Evolutionary conservation across 2,329 filamentous ascomycete genomes (phyloP), one percentile per base, ranked within the genome.

Genomic region (Nothophaeocryptopus gaeumannii): DNA sequence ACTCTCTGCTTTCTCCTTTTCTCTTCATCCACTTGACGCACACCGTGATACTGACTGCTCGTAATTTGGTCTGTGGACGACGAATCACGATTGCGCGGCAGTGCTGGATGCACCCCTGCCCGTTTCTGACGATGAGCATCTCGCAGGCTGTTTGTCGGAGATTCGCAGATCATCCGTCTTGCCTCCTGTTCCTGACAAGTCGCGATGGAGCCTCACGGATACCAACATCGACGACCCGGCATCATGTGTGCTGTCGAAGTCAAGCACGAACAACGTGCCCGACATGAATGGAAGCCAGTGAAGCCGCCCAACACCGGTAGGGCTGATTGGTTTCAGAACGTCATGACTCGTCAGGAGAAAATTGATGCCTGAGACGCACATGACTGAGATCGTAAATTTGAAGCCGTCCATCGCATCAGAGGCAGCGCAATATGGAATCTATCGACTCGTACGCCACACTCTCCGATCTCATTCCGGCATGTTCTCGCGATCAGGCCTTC

Each of bases 231-330:
- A 51, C 40, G 16, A 37, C 33, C 31, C 13, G 26, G 31, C 20
- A 10, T 12, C 10, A 34, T 35, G 33, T 29, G 36, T 37, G 36
- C 37, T 39, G 26, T 40, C 38, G 30, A 29, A 34, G 29, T 45
- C 35, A 46, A 39, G 40, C 45, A 39, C 16, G 45, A 16, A 40
- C 36, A 40, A 51, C 48, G 48, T 51, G 42, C 30, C 38, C 9
- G 31, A 11, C 32, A 33, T 37, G 20, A 45, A 37, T 51, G 48
- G 48, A 41, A 45, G 12, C 35, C 48, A 38, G 41, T 15, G 41
- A 36, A 36, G 31, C 48, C 48, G 48, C 5, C 14, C 9, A 35
- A 15, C 34, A 33, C 48, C 42, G 47, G 2, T n/a, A 16, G 7
- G 20, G 20, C 20, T 26, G 20, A 26, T 26, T 26, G 20, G 20